Base-by-base conservation (phyloP, 2,329 filamentous ascomycete species). In the Gyromitra esculenta region DNA sequence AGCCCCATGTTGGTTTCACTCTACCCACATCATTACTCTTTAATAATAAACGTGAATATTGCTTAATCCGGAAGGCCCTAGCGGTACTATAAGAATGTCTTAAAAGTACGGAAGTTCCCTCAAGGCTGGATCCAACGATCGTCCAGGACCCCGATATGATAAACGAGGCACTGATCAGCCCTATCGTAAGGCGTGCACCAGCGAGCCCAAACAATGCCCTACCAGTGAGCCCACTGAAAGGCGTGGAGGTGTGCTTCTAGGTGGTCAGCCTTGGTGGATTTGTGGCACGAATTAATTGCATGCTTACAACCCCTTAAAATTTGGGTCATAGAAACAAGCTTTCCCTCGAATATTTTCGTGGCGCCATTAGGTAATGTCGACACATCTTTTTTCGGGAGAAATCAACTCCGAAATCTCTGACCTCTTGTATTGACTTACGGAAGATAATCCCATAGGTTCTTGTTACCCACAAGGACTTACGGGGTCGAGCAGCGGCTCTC, bases 141-240 rank as follows among this genome's bases (percentile, higher is more conserved):
- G 63, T 25, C 64, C 43, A 54, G 63, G 56, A 21, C 57, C 35
- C 31, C 64, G 45, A 45, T 74, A 60, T 74, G 63, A 73, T 73
- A 73, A 48, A 54, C 54, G 37, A 68, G 64, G 45, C 43, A 75
- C 59, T 75, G 66, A 64, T 70, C 72, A 75, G 72, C 72, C 72
- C 72, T 75, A 75, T 65, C 39, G 57, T 64, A 70, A 59, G 72
- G 65, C 64, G 57, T 75, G 72, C 57, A 31, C 65, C 59, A 70
- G 59, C 48, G 56, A 72, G n/a, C 68, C 52, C 63, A 54, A 57
- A 31, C 54, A 31, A 39, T 35, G 54, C 63, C 70, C 63, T 73
- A 54, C 45, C 50, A 37, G 65, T 70, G 57, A 63, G 37, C 59
- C 15, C 57, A 57, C 37, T 37, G 69, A 59, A 39, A 35, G 52